Evolutionary conservation across 768 basidiomycete genomes (phyloP), one percentile per base, ranked within the genome.

Genomic region (Boletus fagicola): DNA sequence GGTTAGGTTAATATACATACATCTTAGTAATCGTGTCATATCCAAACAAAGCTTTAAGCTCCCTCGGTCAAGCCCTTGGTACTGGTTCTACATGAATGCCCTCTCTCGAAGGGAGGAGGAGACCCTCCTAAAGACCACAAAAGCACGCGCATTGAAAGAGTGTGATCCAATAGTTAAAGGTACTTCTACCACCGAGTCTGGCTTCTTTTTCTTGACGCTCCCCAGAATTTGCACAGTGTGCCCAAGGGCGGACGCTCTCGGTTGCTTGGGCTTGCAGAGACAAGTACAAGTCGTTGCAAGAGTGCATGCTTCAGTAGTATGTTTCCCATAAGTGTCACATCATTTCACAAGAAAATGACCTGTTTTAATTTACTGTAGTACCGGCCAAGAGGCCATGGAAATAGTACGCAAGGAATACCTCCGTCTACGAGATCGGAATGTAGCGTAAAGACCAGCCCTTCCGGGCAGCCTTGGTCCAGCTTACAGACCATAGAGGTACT

Each of bases 71-170:
- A n/a, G n/a, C 60, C 51, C 49, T 54, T 60, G 44, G 40, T 16
- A 30, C 57, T 39, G 31, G 48, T 24, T 45, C 47, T n/a, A 15
- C 38, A 94, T 94, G 92, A 85, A 92, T 72, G 81, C 91, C 42
- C 82, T 94, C 33, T 94, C 92, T 38, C 82, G 91, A 54, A 81
- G 92, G 49, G 92, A 94, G 75, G 92, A 95, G 70, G 92, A 95
- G 45, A 87, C 86, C 9, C 80, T 95, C 40, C 72, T 88, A 39
- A 94, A 94, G 72, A 78, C 88, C 24, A 88, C 90, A 10, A 94
- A 94, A 68, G 83, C 85, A 16, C 78, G 79, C 55, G 92, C 93
- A 13, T 72, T 94, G 67, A 85, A 83, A 64, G 87, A 90, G 70
- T 94, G 92, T 61, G 87, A 92, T 65, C 59, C 76, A 1, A 59